phyloP scores from a whole-genome alignment of 2,329 filamentous ascomycete species.

The Verticillium albo-atrum region DNA sequence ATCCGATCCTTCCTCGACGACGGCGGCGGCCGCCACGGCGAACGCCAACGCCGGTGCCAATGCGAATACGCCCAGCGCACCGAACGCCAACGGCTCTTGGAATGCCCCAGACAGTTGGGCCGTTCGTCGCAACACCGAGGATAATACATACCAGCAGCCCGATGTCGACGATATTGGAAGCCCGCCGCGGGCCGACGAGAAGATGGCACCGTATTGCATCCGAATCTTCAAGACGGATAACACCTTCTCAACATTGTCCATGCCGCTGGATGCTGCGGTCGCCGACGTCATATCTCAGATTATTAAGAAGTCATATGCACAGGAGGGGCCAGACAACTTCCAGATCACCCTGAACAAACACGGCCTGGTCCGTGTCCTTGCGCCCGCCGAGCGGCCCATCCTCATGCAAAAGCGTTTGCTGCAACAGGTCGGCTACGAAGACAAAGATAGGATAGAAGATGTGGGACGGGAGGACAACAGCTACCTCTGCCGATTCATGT shows the following conservation, averaged over 20 bases:
- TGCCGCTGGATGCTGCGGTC: constrained; percentile 78
- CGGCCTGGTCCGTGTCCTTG: constrained; percentile 78
- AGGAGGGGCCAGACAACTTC: constrained; percentile 88
- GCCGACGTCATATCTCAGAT: constrained; percentile 84
- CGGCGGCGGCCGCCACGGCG: constrained; percentile 16
- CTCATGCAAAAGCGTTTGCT: constrained; percentile 88
- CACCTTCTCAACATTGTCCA: constrained; percentile 89
- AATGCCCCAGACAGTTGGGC: constrained; percentile 97
- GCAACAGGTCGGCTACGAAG: constrained; percentile 86
- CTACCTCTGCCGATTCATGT: constrained; percentile 93
- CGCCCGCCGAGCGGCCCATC: constrained; percentile 73
- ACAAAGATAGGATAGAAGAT: constrained; percentile 83
- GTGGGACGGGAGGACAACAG: constrained; percentile 95
- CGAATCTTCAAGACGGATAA: constrained; percentile 91
- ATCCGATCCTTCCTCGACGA: constrained; percentile 6
- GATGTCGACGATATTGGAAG: constrained; percentile 67
- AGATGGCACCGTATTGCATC: constrained; percentile 78
- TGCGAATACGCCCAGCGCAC: constrained; percentile 6
- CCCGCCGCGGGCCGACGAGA: constrained; percentile 68
- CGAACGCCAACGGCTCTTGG: constrained; percentile 59
- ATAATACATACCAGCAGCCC: constrained; percentile 48
- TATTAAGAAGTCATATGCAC: constrained; percentile 89
- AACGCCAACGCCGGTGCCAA: constrained; percentile 9
- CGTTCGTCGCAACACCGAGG: constrained; percentile 69
- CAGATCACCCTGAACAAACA: constrained; percentile 95